These are phyloP conservation scores for Chaetomium sp. DNA, from an alignment of 2,329 filamentous ascomycete genomes.

Conservation along the genomic window DNA sequence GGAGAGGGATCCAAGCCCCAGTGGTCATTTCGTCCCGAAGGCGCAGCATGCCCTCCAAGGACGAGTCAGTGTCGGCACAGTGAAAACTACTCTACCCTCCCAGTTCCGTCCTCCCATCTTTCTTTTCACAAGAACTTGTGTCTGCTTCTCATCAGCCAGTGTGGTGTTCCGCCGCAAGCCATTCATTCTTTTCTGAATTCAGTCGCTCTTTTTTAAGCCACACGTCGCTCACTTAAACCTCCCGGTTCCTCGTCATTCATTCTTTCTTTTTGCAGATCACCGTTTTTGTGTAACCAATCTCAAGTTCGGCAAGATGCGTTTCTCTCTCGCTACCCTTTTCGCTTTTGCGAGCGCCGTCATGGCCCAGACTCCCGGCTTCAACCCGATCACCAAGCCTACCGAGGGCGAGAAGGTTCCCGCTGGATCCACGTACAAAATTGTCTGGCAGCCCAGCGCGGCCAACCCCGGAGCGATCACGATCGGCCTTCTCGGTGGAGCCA, in stretches of 20 bases:
- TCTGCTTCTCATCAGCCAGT: conserved; percentile 4
- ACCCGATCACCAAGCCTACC: conserved; percentile 44
- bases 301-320: conserved; percentile 44
- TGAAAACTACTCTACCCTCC: conserved; percentile 9
- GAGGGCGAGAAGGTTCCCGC: conserved; percentile 39
- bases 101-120: conserved; percentile 1
- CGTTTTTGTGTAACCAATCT: conserved; percentile 12
- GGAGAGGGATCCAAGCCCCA: not conserved
- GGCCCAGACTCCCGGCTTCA: conserved; percentile 46
- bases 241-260: no score
- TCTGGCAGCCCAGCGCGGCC: conserved; percentile 40
- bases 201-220: conserved; percentile 9
- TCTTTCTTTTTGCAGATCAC: conserved; percentile 9
- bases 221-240: conserved; percentile 5
- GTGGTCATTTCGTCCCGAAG: conserved; percentile 8
- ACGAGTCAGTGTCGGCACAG: conserved; percentile 1
- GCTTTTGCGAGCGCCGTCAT: conserved; percentile 43
- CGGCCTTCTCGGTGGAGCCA: conserved; percentile 47
- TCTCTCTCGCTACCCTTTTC: conserved; percentile 41
- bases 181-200: conserved; percentile 15
- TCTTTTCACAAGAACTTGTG: conserved; percentile 2
- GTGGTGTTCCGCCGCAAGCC: conserved; percentile 20
- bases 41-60: conserved; percentile 10
- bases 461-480: conserved; percentile 44
- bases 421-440: conserved; percentile 44